Base-by-base conservation (phyloP, 306 rosid genomes). In the Purshia tridentata region DNA sequence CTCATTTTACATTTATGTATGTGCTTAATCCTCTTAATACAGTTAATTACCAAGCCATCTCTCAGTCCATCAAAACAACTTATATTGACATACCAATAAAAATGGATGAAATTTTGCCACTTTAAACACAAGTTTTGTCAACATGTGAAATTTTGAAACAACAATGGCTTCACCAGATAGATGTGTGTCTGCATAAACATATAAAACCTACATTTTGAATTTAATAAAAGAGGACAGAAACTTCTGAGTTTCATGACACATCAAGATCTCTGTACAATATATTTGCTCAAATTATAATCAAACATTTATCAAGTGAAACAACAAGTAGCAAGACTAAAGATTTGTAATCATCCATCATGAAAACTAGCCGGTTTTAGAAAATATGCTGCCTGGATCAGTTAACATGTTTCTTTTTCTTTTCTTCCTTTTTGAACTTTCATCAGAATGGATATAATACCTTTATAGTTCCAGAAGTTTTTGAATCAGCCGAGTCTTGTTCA, bases 401-500 rank as follows among this genome's bases (percentile, higher is more conserved):
- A 64, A 52, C 41, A 46, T 44, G 12, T 5, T 18, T 23, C 10
- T 72, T 22, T 49, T 5, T 4, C 3, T 70, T 22, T 44, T 7
- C 15, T 6, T 11, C 45, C 11, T 22, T 42, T 45, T 56, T n/a
- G 37, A 39, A 35, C 13, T 13, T 63, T 5, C 2, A 13, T 16
- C n/a, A 53, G 67, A 48, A 62, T 20, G 45, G 62, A 50, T 51
- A 8, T 15, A 69, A 50, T 90, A 95, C 98, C 96, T 87, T 94
- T 72, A 77, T 75, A 77, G 83, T 60, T 74, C 79, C 92, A 61
- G 78, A 74, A 75, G 56, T 69, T 81, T 77, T 77, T 2, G 99
- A 95, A 91, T 95, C 96, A 29, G 90, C 96, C 3, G 89, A 89
- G 73, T 94, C 99, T 73, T 49, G 85, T 59, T 86, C 89, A 8